Conservation (phyloP, 495 filamentous ascomycete genomes). For the Xylaria palmicola region DNA sequence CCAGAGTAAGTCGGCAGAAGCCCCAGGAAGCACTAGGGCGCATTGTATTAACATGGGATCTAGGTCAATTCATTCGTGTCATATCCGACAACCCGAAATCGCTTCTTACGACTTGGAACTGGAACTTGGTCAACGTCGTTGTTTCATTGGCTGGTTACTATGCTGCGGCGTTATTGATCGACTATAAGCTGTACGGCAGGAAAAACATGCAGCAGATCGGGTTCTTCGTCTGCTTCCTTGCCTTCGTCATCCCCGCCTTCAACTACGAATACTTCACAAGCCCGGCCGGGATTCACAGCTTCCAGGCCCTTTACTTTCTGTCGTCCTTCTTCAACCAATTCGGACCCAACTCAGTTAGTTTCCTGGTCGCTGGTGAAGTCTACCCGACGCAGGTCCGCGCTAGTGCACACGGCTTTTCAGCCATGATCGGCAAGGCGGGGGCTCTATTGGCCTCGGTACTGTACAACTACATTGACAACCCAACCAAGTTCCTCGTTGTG, state of each 20-base stretch:
- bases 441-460: conserved; percentile 80
- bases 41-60: conserved; percentile 9
- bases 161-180: conserved; percentile 71
- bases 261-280: conserved; percentile 74
- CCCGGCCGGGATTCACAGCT: conserved; percentile 63
- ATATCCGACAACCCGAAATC: conserved; percentile 58
- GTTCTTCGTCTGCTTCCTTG: conserved; percentile 82
- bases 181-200: conserved; percentile 89
- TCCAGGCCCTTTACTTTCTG: conserved; percentile 93
- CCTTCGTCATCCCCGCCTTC: conserved; percentile 84
- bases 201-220: conserved; percentile 91
- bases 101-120: conserved; percentile 83
- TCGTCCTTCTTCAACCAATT: conserved; percentile 97
- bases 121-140: conserved; percentile 82
- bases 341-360: conserved; percentile 87
- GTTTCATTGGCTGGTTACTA: conserved; percentile 86
- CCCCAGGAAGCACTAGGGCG: not conserved
- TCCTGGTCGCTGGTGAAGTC: conserved; percentile 88
- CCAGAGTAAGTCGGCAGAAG: conserved; percentile 49
- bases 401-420: conserved; percentile 85
- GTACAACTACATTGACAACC: conserved; percentile 82
- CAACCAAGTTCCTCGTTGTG: conserved; percentile 79
- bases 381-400: conserved; percentile 88
- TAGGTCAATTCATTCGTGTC: conserved; percentile 71
- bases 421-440: conserved; percentile 78